Percentiles rank a stretch among this genome's conserved stretches.
These are phyloP conservation scores for Suhomyces sp. DNA, from an alignment of 805 yeast species.

Conservation along the genomic window DNA sequence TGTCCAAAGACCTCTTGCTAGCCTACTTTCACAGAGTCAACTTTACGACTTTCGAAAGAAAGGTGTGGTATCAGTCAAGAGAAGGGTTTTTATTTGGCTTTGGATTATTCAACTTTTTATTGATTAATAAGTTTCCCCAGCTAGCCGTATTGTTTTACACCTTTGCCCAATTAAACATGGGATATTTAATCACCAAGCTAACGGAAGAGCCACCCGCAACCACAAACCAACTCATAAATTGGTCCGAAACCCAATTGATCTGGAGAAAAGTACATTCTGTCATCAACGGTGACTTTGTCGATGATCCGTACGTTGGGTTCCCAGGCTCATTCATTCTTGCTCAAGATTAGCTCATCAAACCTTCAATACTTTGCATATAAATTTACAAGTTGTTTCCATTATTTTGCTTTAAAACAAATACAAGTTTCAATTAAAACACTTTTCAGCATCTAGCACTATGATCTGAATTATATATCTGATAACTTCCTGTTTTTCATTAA, in stretches of 20 bases:
- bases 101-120: conserved; percentile 45
- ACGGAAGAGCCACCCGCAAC: conserved; percentile 43
- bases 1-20: conserved; percentile 44
- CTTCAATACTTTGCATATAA: not conserved
- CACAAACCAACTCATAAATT: conserved; percentile 23
- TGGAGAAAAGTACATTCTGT: conserved; percentile 26
- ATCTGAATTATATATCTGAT: too few species aligned
- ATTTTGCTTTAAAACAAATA: not conserved
- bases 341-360: not conserved
- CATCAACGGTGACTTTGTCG: conserved; percentile 20
- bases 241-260: conserved; percentile 32
- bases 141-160: conserved; percentile 49
- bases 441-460: too few species aligned
- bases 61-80: conserved; percentile 50
- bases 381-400: not conserved
- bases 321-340: conserved; percentile 22
- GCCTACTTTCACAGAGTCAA: conserved; percentile 52
- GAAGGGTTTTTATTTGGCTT: conserved; percentile 58
- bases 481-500: too few species aligned
- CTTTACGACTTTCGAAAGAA: conserved; percentile 39
- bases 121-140: conserved; percentile 42
- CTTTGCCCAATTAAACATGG: conserved; percentile 52
- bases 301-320: conserved; percentile 23
- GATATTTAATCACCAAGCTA: conserved; percentile 52
- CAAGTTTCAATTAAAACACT: not conserved